phyloP scores from a whole-genome alignment of 2,329 filamentous ascomycete species.

The Aureobasidium subglaciale region DNA sequence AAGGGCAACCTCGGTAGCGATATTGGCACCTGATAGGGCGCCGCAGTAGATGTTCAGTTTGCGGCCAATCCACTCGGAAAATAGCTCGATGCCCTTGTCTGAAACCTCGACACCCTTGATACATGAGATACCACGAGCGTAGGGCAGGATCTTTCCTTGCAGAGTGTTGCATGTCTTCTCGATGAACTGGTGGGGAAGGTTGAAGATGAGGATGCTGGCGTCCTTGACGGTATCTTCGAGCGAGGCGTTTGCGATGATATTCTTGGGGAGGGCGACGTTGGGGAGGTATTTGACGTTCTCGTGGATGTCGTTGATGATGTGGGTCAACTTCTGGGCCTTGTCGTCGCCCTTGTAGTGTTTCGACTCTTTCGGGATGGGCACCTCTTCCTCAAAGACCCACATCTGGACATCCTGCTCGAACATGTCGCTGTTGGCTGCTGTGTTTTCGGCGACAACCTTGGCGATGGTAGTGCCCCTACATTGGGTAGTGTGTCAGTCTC shows the following conservation, averaged over 20 bases:
- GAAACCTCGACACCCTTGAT: slow-evolving; percentile 97
- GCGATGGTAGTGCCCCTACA: slow-evolving; percentile 97
- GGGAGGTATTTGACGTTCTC: slow-evolving; percentile 98
- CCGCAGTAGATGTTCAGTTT: slow-evolving; percentile 93
- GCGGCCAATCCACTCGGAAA: slow-evolving; percentile 90
- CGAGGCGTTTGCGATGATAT: slow-evolving; percentile 78
- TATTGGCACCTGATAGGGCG: slow-evolving; percentile 90
- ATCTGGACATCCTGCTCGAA: slow-evolving; percentile 91
- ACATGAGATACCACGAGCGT: slow-evolving; percentile 87
- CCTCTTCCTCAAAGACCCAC: slow-evolving; percentile 97
- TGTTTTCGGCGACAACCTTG: slow-evolving; percentile 94
- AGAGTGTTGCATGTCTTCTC: slow-evolving; percentile 76
- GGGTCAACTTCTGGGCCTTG: slow-evolving; percentile 76
- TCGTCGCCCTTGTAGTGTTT: slow-evolving; percentile 62
- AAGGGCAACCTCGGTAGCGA: slow-evolving; percentile 85
- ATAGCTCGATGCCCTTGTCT: slow-evolving; percentile 76
- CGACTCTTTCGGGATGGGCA: slow-evolving; percentile 64
- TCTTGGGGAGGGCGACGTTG: slow-evolving; percentile 72
- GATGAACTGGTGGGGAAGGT: slow-evolving; percentile 95
- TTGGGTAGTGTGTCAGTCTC: slow-evolving; percentile 2
- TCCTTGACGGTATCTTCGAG: slow-evolving; percentile 72
- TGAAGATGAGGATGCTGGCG: slow-evolving; percentile 89
- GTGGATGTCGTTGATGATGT: slow-evolving; percentile 83
- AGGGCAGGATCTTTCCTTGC: slow-evolving; percentile 82
- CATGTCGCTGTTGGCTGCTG: slow-evolving; percentile 64